Base-by-base conservation (phyloP, 148 eudicot species). In the Cornus controversa region DNA sequence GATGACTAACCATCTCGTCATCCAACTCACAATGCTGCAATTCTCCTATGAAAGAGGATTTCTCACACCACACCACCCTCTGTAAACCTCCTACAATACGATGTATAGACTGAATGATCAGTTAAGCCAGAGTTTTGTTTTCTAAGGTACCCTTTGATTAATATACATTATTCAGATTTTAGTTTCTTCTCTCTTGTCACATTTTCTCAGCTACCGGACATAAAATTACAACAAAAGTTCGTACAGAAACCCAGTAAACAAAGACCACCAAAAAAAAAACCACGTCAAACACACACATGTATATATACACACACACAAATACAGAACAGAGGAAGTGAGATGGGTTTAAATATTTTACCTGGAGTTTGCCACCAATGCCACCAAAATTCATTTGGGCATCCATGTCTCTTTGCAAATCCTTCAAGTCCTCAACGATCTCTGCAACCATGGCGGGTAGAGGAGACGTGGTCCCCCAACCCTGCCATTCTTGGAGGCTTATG, bases 401-500 rank as follows among this genome's bases (percentile, higher is more conserved):
- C 79, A 74, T 60, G 3, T 87, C 82, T 13, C 42, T 54, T 82
- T 93, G 96, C 76, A 91, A 75, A 50, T 69, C 77, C 80, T 87
- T 95, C 90, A 93, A 81, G 27, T 93, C 92, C 23, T 77, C 77
- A 75, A 91, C 84, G 66, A 93, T 86, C 28, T 95, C 83, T 18
- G 69, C 67, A 36, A 95, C 89, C 84, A 86, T 78, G 70, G 87
- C 31, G 27, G 99, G 99, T 0, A 95, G 69, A 15, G 89, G 88
- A 2, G 99, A 91, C 31, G 75, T 47, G 23, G 96, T 86, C 26
- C 96, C 99, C 99, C 99, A 95, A 0, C 76, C 83, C 80, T 91
- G 97, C 99, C 99, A 95, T 82, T 95, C 99, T 70, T 80, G 85
- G 76, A 89, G 77, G 73, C 90, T 80, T 22, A 94, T 72, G 13